Evolutionary conservation across 441 rosid species (phyloP).

Genomic region (Daphne laureola): DNA sequence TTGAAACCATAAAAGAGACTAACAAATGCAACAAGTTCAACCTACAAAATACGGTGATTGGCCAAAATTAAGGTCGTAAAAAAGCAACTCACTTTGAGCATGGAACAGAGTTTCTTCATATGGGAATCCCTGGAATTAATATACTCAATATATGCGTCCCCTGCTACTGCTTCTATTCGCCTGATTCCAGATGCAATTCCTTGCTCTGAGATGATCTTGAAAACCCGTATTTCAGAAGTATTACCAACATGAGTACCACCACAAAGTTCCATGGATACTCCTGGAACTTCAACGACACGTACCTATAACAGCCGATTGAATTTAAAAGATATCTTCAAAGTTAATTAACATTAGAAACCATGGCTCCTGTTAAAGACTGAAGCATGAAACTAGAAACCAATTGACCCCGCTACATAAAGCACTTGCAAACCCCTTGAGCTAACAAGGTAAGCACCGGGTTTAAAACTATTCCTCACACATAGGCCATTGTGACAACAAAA

Average conservation of each 20-base stretch:
- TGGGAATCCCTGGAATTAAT: constrained; percentile 66
- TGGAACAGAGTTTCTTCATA: constrained; percentile 67
- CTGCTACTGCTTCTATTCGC: constrained; percentile 94
- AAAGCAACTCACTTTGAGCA: constrained; percentile 55
- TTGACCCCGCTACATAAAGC: too few species aligned
- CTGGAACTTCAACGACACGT: constrained; percentile 92
- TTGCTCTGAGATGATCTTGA: constrained; percentile 87
- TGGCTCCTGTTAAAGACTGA: too few species aligned
- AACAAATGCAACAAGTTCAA: too few species aligned
- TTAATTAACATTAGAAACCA: too few species aligned
- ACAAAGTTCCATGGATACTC: constrained; percentile 96
- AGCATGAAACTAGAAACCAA: too few species aligned
- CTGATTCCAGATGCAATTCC: constrained; percentile 93
- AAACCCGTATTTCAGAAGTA: constrained; percentile 85
- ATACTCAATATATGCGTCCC: constrained; percentile 84
- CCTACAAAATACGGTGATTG: not conserved
- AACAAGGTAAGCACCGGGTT: too few species aligned
- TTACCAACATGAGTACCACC: constrained; percentile 93
- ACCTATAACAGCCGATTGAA: constrained; percentile 38
- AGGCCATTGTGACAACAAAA: too few species aligned
- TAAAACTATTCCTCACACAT: too few species aligned
- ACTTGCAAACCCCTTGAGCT: too few species aligned
- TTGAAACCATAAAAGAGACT: too few species aligned
- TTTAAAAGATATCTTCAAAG: not conserved
- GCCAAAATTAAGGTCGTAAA: constrained; percentile 1